Conservation (phyloP, 1,139 yeast genomes). For the Kluyveromyces sp. region DNA sequence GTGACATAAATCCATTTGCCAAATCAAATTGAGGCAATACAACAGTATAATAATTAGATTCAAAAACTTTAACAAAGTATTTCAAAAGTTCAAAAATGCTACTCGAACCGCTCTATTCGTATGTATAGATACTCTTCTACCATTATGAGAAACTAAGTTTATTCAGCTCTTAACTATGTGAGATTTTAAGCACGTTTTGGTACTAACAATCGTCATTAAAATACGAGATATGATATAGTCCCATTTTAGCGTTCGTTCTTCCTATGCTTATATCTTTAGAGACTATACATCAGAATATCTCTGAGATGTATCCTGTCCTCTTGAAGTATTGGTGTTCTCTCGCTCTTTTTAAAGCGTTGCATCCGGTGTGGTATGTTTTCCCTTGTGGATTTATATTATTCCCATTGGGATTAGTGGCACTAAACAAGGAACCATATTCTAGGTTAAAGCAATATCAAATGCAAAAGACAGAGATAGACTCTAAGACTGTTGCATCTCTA, state of each 20-base stretch:
- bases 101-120: constrained; percentile 2
- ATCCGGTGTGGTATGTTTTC: constrained; percentile 1
- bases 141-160: not conserved
- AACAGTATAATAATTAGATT: no score
- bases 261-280: constrained; percentile 2
- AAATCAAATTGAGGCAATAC: no score
- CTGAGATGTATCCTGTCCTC: constrained; percentile 4
- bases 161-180: not conserved
- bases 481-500: constrained; percentile 1
- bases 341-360: not conserved
- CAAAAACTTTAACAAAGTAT: no score
- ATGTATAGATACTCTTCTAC: not conserved
- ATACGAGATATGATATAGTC: not conserved
- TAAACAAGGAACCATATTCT: constrained; percentile 2
- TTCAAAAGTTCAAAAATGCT: not conserved
- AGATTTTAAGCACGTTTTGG: not conserved
- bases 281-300: constrained; percentile 4
- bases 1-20: no score
- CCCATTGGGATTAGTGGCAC: constrained; percentile 1
- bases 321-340: constrained; percentile 4
- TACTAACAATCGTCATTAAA: not conserved
- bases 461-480: not conserved
- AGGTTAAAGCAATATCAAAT: constrained; percentile 1
- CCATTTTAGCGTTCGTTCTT: constrained; percentile 1
- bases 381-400: constrained; percentile 4